Conservation (phyloP, 2,329 filamentous ascomycete species). For the Claviceps monticola region DNA sequence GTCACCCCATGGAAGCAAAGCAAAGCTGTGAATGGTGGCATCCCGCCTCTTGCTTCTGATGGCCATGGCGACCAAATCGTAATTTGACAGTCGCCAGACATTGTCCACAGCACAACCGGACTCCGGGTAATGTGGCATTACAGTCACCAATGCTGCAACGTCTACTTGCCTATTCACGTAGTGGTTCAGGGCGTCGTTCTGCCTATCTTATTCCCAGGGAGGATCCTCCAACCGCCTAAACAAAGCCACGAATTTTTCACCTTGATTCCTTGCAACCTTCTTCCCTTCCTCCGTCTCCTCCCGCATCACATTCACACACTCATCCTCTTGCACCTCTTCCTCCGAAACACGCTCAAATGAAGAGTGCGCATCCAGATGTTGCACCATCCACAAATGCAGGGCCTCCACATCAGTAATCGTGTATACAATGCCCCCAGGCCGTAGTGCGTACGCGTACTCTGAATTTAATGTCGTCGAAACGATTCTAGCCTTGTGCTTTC, state of each 20-base stretch:
- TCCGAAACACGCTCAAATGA: conserved; percentile 64
- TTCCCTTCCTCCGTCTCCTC: conserved; percentile 92
- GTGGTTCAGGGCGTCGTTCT: background rate
- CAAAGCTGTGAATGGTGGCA: background rate
- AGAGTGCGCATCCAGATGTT: conserved; percentile 64
- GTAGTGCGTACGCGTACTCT: conserved; percentile 82
- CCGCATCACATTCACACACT: conserved; percentile 61
- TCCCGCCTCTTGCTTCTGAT: background rate
- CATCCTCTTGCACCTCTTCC: conserved; percentile 53
- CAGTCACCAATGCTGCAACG: background rate
- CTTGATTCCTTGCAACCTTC: conserved; percentile 85
- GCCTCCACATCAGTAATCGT: conserved; percentile 97
- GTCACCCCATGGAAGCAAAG: background rate
- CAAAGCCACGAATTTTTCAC: conserved; percentile 80
- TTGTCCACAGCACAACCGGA: background rate
- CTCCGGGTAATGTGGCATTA: background rate
- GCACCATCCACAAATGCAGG: conserved; percentile 84
- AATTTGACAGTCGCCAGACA: background rate
- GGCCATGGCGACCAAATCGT: no score
- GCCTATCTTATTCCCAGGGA: conserved; percentile 42
- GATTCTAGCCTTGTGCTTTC: conserved; percentile 95
- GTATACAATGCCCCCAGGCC: conserved; percentile 76
- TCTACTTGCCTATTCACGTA: background rate
- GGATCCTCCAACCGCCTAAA: conserved; percentile 74
- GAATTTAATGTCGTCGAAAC: conserved; percentile 78